phyloP scores from a whole-genome alignment of 805 yeast genomes.

The Candida maris region DNA sequence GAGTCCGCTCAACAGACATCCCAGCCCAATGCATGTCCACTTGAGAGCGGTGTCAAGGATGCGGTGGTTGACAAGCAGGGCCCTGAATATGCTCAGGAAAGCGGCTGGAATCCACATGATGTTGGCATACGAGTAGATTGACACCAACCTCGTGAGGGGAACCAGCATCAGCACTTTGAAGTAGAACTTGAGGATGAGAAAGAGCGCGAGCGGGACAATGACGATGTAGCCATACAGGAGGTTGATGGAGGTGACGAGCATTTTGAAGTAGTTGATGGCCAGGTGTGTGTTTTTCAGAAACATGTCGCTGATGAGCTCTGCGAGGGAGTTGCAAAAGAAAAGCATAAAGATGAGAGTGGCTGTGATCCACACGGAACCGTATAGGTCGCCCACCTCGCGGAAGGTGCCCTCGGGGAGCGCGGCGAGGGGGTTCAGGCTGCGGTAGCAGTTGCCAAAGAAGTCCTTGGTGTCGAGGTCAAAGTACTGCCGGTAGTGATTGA shows the following conservation, averaged over 20 bases:
- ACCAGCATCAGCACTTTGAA: conserved; percentile 46
- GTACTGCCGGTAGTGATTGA: conserved; percentile 58
- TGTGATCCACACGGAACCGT: conserved; percentile 90
- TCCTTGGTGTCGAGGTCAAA: conserved; percentile 68
- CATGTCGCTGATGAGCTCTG: conserved; percentile 54
- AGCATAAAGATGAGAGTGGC: conserved; percentile 72
- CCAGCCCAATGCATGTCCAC: conserved; percentile 59
- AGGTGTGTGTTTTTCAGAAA: conserved; percentile 40
- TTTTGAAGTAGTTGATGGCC: conserved; percentile 51
- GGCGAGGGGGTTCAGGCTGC: conserved; percentile 55
- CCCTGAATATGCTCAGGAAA: conserved; percentile 53
- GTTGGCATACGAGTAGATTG: conserved; percentile 83
- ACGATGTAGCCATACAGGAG: conserved; percentile 76
- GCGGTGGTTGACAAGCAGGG: conserved; percentile 44
- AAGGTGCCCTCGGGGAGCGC: conserved; percentile 31
- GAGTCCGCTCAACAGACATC: conserved; percentile 59
- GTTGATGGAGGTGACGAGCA: conserved; percentile 64
- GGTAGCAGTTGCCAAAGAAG: conserved; percentile 50
- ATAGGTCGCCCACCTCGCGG: conserved; percentile 60
- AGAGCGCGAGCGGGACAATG: conserved; percentile 55
- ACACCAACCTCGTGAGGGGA: conserved; percentile 56
- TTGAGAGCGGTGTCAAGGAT: conserved; percentile 48
- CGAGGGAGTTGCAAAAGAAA: conserved; percentile 71
- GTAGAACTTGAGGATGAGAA: conserved; percentile 47
- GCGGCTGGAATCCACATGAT: conserved; percentile 85